Evolutionary conservation across 1,284 basidiomycete species (phyloP), one percentile per base, ranked within the genome.

Genomic region (Moesziomyces sp.): DNA sequence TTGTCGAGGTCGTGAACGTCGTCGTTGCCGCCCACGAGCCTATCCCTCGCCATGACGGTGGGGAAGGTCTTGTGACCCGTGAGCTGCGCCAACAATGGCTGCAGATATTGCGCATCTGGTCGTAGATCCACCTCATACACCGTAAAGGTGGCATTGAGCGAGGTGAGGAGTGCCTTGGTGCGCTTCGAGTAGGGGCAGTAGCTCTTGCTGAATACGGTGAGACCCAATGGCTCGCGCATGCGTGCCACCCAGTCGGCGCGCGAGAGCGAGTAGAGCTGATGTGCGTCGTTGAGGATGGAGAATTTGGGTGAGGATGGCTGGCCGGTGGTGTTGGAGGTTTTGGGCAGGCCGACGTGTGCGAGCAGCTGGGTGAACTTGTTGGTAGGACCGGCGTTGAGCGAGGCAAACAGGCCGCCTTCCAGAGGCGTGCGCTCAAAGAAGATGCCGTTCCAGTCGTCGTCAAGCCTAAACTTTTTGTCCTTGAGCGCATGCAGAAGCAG

Each of bases 171-270:
- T 3, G 34, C 44, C 21, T 76, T 76, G 11, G 70, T 63, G 9
- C 50, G 63, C 14, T 70, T 58, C 26, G 66, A 70, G 45, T 70
- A 71, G 14, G 74, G 71, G 45, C 74, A 76, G 52, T 70, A 74
- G 57, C 59, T 64, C 44, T 76, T 76, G 62, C 66, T 67, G 35
- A 76, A 76, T 5, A 76, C 70, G 14, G 66, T 74, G 3, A 76
- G 35, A 2, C 68, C 68, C 14, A 62, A 47, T 1, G 43, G 35
- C 0, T 34, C 24, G 19, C 72, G 66, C 16, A 69, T 49, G 9
- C 28, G 51, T 19, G 16, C n/a, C 8, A 67, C 67, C 72, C 72
- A 74, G 11, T 70, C 63, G 8, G 51, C n/a, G 23, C 72, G 62
- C 3, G 60, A 70, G 0, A 67, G 53, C 9, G 45, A 35, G 53